Base-by-base conservation (phyloP, 306 rosid genomes). In the Pyrus pyrifolia region DNA sequence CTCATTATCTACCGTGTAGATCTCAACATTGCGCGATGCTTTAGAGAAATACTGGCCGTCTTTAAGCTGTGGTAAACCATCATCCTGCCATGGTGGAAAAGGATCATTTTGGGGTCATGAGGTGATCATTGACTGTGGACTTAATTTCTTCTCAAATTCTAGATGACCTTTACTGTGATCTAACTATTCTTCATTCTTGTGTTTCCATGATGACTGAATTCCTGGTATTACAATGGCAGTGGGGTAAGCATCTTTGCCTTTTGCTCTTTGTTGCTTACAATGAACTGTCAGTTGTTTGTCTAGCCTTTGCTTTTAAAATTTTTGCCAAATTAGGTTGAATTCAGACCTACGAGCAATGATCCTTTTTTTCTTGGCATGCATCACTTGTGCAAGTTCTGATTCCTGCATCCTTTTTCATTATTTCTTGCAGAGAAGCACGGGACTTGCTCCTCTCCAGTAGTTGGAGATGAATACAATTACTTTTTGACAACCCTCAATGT, bases 91-190 rank as follows among this genome's bases (percentile, higher is more conserved):
- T 78, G 96, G 97, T 76, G 74, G 84, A 76, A 90, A 73, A 81
- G 99, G 99, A 64, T 68, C 92, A 85, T 92, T 92, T 83, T 95
- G 99, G 97, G 99, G 80, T 81, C 99, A 95, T 82, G 99, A 95
- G 99, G 99, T 95, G 85, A 70, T 86, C 40, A 67, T 81, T 74
- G 66, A 55, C 53, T 78, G 22, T 83, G 65, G 76, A 78, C 78
- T 61, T 82, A 52, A 30, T 52, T 79, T 67, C 69, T 76, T 27
- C 64, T 51, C 60, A 75, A 76, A 35, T 33, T 66, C 75, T 70
- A 29, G 21, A 57, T 76, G 75, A 68, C 38, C 55, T n/a, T 64
- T 74, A 78, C 45, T 61, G 0, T 4, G 68, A 76, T 59, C 96
- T 90, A 82, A 95, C 80, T 31, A 35, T 82, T 76, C 12, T 80